These are phyloP conservation scores for Colletotrichum eleusines DNA, from an alignment of 2,329 filamentous ascomycete species.

Conservation along the genomic window DNA sequence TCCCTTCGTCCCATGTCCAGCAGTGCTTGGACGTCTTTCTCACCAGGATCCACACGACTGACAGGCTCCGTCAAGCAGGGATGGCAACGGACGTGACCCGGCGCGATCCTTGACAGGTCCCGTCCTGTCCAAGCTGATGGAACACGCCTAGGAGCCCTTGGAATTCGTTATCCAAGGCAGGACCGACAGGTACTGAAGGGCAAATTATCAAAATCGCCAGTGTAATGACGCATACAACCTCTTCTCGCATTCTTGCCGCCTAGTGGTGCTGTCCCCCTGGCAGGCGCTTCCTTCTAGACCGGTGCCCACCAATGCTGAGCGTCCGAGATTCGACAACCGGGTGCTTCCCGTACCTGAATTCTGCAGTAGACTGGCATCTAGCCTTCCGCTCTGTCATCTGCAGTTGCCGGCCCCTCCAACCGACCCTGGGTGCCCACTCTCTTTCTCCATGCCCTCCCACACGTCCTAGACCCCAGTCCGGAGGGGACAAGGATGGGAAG, in stretches of 20 bases:
- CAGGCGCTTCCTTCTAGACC: slow-evolving; percentile 27
- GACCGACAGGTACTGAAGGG: not conserved
- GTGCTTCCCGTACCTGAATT: slow-evolving; percentile 29
- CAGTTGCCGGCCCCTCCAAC: slow-evolving; percentile 36
- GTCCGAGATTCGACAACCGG: slow-evolving; percentile 21
- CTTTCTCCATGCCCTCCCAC: slow-evolving; percentile 35
- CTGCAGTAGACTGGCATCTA: slow-evolving; percentile 36
- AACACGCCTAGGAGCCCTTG: slow-evolving; percentile 1
- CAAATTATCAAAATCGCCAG: slow-evolving; percentile 9
- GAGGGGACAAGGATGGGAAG: slow-evolving; percentile 27
- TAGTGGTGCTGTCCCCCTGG: slow-evolving; percentile 9
- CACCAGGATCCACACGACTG: slow-evolving; percentile 35
- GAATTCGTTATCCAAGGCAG: slow-evolving; percentile 7
- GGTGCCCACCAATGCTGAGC: slow-evolving; percentile 28
- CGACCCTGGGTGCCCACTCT: slow-evolving; percentile 32
- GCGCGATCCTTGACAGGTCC: slow-evolving; percentile 21
- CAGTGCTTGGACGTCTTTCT: slow-evolving; percentile 33
- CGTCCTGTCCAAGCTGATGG: not conserved
- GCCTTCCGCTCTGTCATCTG: slow-evolving; percentile 23
- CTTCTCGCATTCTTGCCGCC: slow-evolving; percentile 7
- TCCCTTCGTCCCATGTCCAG: slow-evolving; percentile 37
- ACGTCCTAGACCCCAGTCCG: slow-evolving; percentile 24
- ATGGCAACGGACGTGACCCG: slow-evolving; percentile 26
- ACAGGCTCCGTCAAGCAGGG: slow-evolving; percentile 28
- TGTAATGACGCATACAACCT: not conserved